phyloP scores from a whole-genome alignment of 805 yeast genomes.

The Metschnikowia amazonensis region DNA sequence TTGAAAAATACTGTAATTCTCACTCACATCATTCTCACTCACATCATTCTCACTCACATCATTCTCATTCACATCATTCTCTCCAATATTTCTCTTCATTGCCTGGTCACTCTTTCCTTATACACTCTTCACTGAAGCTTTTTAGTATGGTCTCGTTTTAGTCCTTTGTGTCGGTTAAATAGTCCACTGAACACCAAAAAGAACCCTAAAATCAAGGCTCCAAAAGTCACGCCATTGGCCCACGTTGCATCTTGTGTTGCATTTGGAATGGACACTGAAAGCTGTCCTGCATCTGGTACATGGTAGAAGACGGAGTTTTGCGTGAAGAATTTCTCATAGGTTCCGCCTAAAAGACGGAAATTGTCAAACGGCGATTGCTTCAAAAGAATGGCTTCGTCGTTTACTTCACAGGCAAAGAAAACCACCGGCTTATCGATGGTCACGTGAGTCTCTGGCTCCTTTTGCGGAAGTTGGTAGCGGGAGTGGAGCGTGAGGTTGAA shows the following conservation, averaged over 20 bases:
- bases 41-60: no score
- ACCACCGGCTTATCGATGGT: slow-evolving; percentile 25
- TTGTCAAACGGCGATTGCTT: slow-evolving; percentile 37
- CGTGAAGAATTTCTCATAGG: slow-evolving; percentile 36
- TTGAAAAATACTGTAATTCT: no score
- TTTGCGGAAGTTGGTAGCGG: slow-evolving; percentile 35
- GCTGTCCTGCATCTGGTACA: slow-evolving; percentile 10
- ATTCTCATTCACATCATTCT: no score
- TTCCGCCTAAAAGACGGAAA: slow-evolving; percentile 27
- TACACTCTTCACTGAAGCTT: neutral
- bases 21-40: no score
- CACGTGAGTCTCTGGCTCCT: slow-evolving; percentile 12
- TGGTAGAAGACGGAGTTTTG: slow-evolving; percentile 40
- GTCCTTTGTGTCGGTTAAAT: neutral
- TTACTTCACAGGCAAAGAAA: slow-evolving; percentile 38
- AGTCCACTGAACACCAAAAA: slow-evolving; percentile 6
- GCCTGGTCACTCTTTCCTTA: no score
- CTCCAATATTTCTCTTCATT: no score
- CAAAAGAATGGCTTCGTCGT: slow-evolving; percentile 25
- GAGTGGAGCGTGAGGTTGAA: slow-evolving; percentile 29
- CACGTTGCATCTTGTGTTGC: slow-evolving; percentile 7
- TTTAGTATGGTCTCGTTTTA: neutral
- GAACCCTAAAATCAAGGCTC: slow-evolving; percentile 12
- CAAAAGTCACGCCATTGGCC: slow-evolving; percentile 11
- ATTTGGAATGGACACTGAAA: slow-evolving; percentile 12